phyloP scores from a whole-genome alignment of 2,329 filamentous ascomycete genomes.

The Fusarium domesticum region DNA sequence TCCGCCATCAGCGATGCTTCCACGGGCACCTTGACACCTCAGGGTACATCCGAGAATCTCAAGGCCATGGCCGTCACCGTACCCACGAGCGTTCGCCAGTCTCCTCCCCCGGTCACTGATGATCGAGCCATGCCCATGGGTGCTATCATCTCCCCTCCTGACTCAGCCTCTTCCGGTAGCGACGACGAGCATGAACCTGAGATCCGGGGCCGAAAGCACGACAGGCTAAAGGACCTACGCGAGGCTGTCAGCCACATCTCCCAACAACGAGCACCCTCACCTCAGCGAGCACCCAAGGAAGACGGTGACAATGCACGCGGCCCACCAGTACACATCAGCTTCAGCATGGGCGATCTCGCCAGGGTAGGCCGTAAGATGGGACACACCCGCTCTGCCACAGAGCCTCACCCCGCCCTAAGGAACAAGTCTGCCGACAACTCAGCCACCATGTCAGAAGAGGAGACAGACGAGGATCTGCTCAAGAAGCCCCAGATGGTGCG shows the following conservation, averaged over 20 bases:
- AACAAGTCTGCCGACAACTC: constrained; percentile 51
- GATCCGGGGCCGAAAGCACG: constrained; percentile 47
- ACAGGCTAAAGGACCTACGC: constrained; percentile 66
- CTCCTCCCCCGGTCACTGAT: constrained; percentile 76
- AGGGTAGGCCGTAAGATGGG: constrained; percentile 41
- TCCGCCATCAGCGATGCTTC: constrained; percentile 28
- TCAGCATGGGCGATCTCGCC: constrained; percentile 46
- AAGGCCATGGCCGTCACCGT: constrained; percentile 38
- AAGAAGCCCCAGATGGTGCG: constrained; percentile 88
- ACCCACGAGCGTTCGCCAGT: constrained; percentile 65
- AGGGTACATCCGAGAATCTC: constrained; percentile 49
- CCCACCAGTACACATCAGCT: constrained; percentile 43
- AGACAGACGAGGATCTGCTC: constrained; percentile 56
- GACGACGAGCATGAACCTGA: constrained; percentile 69
- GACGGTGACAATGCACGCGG: constrained; percentile 47
- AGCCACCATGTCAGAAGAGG: constrained; percentile 56
- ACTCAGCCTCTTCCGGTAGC: constrained; percentile 76
- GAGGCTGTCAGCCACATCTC: constrained; percentile 80
- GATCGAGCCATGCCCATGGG: constrained; percentile 71
- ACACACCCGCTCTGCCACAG: constrained; percentile 56
- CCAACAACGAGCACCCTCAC: constrained; percentile 43
- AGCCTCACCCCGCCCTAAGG: constrained; percentile 47
- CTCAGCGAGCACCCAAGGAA: constrained; percentile 32
- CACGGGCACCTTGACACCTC: constrained; percentile 43
- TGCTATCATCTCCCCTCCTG: constrained; percentile 86